These are phyloP conservation scores for Suillus placidus DNA, from an alignment of 768 basidiomycete genomes.

Conservation along the genomic window DNA sequence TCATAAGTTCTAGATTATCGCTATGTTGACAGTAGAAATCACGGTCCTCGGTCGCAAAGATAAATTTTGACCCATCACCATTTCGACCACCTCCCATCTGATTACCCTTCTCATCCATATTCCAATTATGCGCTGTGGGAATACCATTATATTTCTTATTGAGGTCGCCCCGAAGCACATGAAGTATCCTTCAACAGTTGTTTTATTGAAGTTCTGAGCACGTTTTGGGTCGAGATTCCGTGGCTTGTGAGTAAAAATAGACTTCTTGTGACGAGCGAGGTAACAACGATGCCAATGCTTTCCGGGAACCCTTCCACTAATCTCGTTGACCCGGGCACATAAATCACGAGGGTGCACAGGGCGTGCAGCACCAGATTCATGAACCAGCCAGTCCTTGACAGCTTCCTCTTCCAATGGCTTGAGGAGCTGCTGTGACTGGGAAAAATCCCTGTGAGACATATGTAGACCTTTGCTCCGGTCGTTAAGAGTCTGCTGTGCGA, in stretches of 20 bases:
- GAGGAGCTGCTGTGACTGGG: neutral
- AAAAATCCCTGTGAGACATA: neutral
- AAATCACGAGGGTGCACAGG: neutral
- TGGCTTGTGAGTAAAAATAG: neutral
- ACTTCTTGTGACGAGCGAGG: neutral
- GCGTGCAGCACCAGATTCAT: neutral
- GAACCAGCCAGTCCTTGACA: neutral
- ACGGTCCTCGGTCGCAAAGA: conserved; percentile 9
- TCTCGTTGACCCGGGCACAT: neutral
- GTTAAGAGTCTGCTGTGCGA: neutral
- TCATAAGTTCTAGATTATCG: conserved; percentile 46
- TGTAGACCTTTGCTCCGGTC: neutral
- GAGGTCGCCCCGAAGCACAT: neutral
- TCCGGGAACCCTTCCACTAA: neutral
- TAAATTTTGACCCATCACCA: neutral
- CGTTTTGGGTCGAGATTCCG: conserved; percentile 3
- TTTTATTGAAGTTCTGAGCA: conserved; percentile 13
- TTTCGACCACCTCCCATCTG: conserved; percentile 14
- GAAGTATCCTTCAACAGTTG: neutral
- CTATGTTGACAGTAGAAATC: conserved; percentile 31
- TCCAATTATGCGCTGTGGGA: conserved; percentile 14
- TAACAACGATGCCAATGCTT: conserved; percentile 4
- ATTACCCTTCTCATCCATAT: conserved; percentile 16
- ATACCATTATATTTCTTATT: conserved; percentile 12
- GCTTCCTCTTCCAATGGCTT: neutral